Evolutionary conservation across 306 rosid genomes (phyloP), one percentile per base, ranked within the genome.

Genomic region (Begonia masoniana): DNA sequence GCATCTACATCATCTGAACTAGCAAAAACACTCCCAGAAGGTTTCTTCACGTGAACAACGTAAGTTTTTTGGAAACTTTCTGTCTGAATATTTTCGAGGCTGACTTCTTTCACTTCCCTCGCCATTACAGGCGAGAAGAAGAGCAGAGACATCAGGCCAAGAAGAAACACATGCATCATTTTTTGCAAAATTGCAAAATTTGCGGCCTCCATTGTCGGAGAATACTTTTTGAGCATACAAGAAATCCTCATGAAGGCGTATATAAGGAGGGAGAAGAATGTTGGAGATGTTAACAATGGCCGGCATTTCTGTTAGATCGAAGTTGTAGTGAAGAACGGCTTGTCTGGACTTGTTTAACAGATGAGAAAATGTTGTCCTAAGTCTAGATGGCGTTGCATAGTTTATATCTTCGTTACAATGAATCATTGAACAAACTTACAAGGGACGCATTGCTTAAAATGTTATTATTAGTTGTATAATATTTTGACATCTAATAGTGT

Each of bases 31-130:
- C 54, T 59, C 9, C 53, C 65, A 42, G 73, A 70, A 10, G 83
- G 85, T 59, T 64, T 79, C 26, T 63, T 57, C 15, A 81, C 85
- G 10, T 71, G 75, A 46, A 87, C 72, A 64, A 87, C 79, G 72
- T 60, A 75, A 63, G 64, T 84, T 60, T 54, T 13, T 12, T 14
- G 16, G 23, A 21, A 10, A 52, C 1, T 45, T n/a, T 26, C 15
- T 12, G 24, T 13, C 43, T 47, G 17, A 50, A 45, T n/a, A 0
- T 10, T n/a, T 2, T 45, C 35, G 35, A 26, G 0, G 49, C 14
- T 45, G 15, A n/a, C 14, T 45, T 10, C 39, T 31, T 11, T 10
- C n/a, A 45, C 14, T 45, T 11, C n/a, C 49, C 49, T 45, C 10
- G 23, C 23, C 54, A 15, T 50, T 50, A 12, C 26, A 8, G 10